Base-by-base conservation (phyloP, 1,284 basidiomycete species). In the Neotropicomus parvogracilis region DNA sequence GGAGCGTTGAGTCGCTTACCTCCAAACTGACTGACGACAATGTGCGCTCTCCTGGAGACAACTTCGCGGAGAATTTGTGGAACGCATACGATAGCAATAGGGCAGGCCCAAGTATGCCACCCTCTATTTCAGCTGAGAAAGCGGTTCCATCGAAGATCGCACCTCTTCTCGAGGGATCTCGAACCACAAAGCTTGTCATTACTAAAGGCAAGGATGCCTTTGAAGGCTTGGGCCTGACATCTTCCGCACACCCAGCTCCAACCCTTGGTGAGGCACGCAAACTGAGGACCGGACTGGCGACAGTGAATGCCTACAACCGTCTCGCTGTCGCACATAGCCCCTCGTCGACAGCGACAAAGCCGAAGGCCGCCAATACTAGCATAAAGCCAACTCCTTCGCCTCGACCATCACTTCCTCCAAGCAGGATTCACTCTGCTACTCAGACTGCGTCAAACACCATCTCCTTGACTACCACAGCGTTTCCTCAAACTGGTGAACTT, bases 221-320 rank as follows among this genome's bases (percentile, higher is more conserved):
- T 55, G 85, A 86, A 39, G 87, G 84, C 11, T 70, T 91, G 31
- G 86, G 83, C 6, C 59, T 87, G 14, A 64, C 70, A 47, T 54
- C 67, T 19, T 64, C 75, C 8, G 70, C 69, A 17, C 71, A 70
- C 41, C 72, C 75, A 5, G 70, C 78, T 16, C 84, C 80, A 20
- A 89, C 87, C 1, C 70, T 89, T 4, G 87, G 78, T n/a, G 85
- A 89, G 59, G 86, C 83, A 27, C 74, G 85, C 40, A 83, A 81
- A 59, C 64, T 82, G 48, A 73, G 84, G 40, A 86, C 85, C 9
- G 85, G 84, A 6, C 58, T 85, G 40, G 82, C 81, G 16, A 70
- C 70, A 33, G 54, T 66, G 27, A 65, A 70, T 74, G 60, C 73
- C 64, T 52, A 65, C 56, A 55, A 37, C 41, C 59, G 66, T 40